These are phyloP conservation scores for Mycena venus DNA, from an alignment of 768 basidiomycete species.

Conservation along the genomic window DNA sequence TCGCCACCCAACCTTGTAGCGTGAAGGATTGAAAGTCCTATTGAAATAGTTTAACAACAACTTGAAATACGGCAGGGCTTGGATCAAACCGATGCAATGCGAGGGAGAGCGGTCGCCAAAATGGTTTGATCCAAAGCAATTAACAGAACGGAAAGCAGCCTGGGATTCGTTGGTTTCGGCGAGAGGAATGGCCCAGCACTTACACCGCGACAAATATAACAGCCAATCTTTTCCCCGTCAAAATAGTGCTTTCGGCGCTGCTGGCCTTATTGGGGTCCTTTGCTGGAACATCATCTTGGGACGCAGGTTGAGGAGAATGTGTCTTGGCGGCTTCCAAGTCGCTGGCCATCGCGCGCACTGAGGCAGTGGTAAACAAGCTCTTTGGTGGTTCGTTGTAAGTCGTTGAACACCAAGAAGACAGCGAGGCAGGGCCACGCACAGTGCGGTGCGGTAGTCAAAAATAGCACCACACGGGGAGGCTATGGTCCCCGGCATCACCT, in stretches of 20 bases:
- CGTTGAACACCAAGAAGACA: no score
- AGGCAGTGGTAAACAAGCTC: no score
- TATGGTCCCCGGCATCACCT: no score
- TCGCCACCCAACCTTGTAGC: conserved; percentile 20
- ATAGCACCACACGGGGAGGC: no score
- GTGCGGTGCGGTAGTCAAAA: no score
- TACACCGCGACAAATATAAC: conserved; percentile 28
- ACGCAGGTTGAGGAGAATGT: no score
- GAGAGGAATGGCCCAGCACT: neutral
- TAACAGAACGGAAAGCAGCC: neutral
- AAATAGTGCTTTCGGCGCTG: neutral
- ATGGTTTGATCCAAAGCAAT: conserved; percentile 8
- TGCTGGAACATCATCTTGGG: neutral
- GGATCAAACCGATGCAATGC: conserved; percentile 11
- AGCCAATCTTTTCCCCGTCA: neutral
- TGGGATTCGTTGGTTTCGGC: neutral
- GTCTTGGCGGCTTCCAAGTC: no score
- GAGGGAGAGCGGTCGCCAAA: conserved; percentile 10
- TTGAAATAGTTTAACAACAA: conserved; percentile 16
- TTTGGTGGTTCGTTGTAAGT: no score
- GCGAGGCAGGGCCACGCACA: no score
- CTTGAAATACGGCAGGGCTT: no score
- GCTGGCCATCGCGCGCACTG: no score
- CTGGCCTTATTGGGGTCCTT: neutral
- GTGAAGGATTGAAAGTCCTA: conserved; percentile 14